Base-by-base conservation (phyloP, 768 basidiomycete species). In the Collybiopsis confluens region DNA sequence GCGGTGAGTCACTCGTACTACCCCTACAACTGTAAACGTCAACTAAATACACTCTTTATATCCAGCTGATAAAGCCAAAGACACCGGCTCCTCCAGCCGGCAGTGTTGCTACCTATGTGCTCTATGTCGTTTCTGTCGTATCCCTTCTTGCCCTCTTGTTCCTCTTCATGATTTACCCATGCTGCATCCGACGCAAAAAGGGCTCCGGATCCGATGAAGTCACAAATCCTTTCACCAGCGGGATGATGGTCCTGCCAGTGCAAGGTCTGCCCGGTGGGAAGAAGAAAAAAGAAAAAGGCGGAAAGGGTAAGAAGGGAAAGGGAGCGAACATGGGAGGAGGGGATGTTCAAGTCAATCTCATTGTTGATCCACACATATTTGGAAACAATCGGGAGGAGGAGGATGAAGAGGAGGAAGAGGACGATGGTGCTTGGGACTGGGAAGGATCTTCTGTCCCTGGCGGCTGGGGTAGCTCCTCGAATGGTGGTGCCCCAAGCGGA, bases 321-420 rank as follows among this genome's bases (percentile, higher is more conserved):
- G 68, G 68, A 40, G 70, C 68, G n/a, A 69, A 66, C 60, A 48
- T 48, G 5, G 70, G 62, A 10, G 67, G 60, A 30, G 74, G 76
- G 4, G 78, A 79, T 60, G 80, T 88, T 2, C 86, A 88, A 56
- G 83, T 88, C 46, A 88, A 88, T 65, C 71, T 88, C 42, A 87
- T 88, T 56, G 83, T 88, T 27, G 85, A 87, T 60, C 86, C 86
- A 6, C 71, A 71, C 6, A 77, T 79, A 54, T 84, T 88, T 56
- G 72, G 71, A 27, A 49, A 62, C 50, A 64, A 62, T 16, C 68
- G 68, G 11, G 68, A 71, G 0, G 75, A 72, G 2, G 68, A 70
- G 18, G 72, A 65, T 60, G 75, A 76, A 6, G 72, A 69, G 20
- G 65, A 68, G 1, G 71, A 69, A 5, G 64, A 67, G 8, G 73